Base-by-base conservation (phyloP, 2,329 filamentous ascomycete genomes). In the Thielaviopsis populi region DNA sequence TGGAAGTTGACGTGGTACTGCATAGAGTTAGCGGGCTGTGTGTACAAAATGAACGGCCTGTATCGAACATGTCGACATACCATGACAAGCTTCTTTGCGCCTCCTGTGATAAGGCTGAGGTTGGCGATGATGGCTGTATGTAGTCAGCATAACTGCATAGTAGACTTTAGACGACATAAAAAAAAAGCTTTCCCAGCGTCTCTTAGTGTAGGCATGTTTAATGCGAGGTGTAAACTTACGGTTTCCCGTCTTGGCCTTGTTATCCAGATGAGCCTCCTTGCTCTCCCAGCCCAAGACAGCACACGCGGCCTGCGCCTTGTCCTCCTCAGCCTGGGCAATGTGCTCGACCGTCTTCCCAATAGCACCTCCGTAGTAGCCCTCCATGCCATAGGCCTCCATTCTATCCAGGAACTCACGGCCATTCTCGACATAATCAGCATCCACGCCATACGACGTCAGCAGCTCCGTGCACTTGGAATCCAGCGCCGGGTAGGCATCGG, bases 231-330 rank as follows among this genome's bases (percentile, higher is more conserved):
- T n/a, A 17, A 50, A 67, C 68, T 67, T 56, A 69, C 69, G 66
- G 30, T 66, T 66, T 60, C 69, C 69, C 11, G 68, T 62, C 53
- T 66, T 65, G n/a, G 68, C 67, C 63, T 69, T 69, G 59, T 68
- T 69, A 10, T 63, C 69, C 40, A 73, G 48, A 67, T 76, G 75
- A 22, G 71, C 74, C 46, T 74, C 73, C 66, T 70, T 73, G 66
- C 71, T 74, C 19, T 76, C 74, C 75, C 75, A 76, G 4, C 75
- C 75, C 43, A 76, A 65, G 27, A 76, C 65, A 65, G 74, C 67
- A 62, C 71, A 68, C 15, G 70, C 72, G 13, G 72, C 71, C 40
- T 68, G 69, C 2, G 70, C 72, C 59, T 70, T 67, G 17, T 69
- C 68, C 19, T 70, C 70, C 37, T 70, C 68, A 1, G 48, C 40